A percentile compares a stretch with the other conserved stretches of the same genome.
Conservation (phyloP, 495 filamentous ascomycete species). For the Tetracladium marchalianum region DNA sequence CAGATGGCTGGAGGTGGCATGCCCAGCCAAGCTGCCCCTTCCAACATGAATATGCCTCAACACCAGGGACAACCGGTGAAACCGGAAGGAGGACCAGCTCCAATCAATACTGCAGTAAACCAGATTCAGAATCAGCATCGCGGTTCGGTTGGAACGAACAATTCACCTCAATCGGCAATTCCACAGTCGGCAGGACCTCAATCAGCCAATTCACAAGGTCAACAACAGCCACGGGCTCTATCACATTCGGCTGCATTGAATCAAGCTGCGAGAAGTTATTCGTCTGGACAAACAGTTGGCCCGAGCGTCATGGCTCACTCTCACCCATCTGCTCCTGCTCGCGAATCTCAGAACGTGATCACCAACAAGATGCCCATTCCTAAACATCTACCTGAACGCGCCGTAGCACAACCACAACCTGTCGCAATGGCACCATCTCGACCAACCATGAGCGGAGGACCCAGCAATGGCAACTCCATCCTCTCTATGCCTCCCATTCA, state of each 20-base stretch:
- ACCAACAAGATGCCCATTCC: slow-evolving; percentile 62
- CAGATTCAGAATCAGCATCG: slow-evolving; percentile 15
- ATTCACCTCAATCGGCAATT: slow-evolving; percentile 23
- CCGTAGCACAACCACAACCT: slow-evolving; percentile 54
- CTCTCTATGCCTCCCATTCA: slow-evolving; percentile 79
- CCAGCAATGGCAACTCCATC: slow-evolving; percentile 61
- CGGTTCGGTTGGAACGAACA: slow-evolving; percentile 24
- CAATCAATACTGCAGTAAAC: slow-evolving; percentile 18
- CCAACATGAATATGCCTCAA: slow-evolving; percentile 6
- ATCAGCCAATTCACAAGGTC: slow-evolving; percentile 24
- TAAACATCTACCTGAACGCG: slow-evolving; percentile 56
- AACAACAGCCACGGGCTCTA: slow-evolving; percentile 34
- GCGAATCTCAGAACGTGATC: slow-evolving; percentile 32
- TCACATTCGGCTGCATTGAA: slow-evolving; percentile 53
- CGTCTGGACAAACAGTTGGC: slow-evolving; percentile 27
- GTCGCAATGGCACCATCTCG: slow-evolving; percentile 59
- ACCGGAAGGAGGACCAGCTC: slow-evolving; percentile 11
- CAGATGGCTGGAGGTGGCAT: slow-evolving; percentile 4
- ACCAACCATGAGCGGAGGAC: slow-evolving; percentile 70
- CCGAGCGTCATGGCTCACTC: slow-evolving; percentile 37
- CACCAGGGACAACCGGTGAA: slow-evolving; percentile 9
- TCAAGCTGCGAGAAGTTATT: slow-evolving; percentile 49
- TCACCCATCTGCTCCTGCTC: slow-evolving; percentile 30
- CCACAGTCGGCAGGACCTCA: slow-evolving; percentile 32
- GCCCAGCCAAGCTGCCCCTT: slow-evolving; percentile 17